phyloP scores from a whole-genome alignment of 73 alveolate genomes.

The Paramecium bursaria region DNA sequence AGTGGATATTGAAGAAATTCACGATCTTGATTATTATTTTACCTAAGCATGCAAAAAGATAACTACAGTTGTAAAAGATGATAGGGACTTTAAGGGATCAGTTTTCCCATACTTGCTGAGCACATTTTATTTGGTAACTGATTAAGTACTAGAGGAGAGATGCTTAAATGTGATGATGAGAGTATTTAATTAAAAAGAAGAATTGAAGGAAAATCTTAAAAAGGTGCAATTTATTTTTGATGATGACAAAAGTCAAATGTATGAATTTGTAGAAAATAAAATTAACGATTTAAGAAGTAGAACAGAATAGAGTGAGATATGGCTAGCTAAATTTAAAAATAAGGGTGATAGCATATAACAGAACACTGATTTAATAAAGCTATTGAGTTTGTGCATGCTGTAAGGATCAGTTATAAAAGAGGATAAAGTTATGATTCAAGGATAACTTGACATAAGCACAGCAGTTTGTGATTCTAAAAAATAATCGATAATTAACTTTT shows the following conservation, averaged over 20 bases:
- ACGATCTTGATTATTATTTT: slow-evolving; percentile 41
- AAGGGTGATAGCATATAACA: not conserved
- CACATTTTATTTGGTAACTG: slow-evolving; percentile 41
- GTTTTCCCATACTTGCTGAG: slow-evolving; percentile 27
- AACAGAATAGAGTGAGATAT: slow-evolving; percentile 56
- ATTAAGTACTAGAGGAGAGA: slow-evolving; percentile 60
- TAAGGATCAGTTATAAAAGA: slow-evolving; percentile 16
- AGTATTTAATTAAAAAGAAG: slow-evolving; percentile 66
- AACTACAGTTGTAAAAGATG: too few species aligned
- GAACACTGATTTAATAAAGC: not conserved
- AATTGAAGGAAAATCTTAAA: slow-evolving; percentile 50
- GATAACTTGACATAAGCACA: not conserved
- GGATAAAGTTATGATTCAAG: slow-evolving; percentile 31
- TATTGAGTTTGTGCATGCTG: slow-evolving; percentile 29
- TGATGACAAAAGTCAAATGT: slow-evolving; percentile 30
- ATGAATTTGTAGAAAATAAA: slow-evolving; percentile 43
- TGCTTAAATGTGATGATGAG: slow-evolving; percentile 57
- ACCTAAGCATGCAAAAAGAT: slow-evolving; percentile 24
- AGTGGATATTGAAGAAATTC: not conserved
- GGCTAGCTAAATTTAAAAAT: slow-evolving; percentile 49
- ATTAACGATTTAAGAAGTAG: not conserved
- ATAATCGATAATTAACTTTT: slow-evolving; percentile 47
- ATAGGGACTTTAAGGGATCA: too few species aligned
- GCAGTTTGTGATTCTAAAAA: slow-evolving; percentile 35
- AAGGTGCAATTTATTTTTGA: slow-evolving; percentile 56